A percentile compares a stretch with the other conserved stretches of the same genome.
These are phyloP conservation scores for Arthrinium phaeospermum DNA, from an alignment of 2,329 filamentous ascomycete genomes.

Conservation along the genomic window DNA sequence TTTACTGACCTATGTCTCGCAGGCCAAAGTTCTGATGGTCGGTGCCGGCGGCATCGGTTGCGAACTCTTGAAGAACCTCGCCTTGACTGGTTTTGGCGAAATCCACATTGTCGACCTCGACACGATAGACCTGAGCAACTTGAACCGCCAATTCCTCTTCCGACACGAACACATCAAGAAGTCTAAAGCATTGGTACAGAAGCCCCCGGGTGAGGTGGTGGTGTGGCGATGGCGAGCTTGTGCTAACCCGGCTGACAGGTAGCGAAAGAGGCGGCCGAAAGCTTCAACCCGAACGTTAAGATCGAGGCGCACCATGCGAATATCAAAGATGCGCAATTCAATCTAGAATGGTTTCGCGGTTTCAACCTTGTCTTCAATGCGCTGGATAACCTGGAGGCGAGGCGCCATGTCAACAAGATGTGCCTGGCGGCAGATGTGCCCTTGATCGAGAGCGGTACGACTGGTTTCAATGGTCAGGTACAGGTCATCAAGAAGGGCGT, in stretches of 20 bases:
- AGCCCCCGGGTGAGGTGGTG: conserved; percentile 22
- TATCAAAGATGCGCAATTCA: conserved; percentile 89
- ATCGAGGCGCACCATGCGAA: conserved; percentile 92
- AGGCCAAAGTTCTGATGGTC: conserved; percentile 91
- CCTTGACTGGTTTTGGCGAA: conserved; percentile 88
- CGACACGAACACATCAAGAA: conserved; percentile 98
- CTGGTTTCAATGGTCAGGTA: conserved; percentile 96
- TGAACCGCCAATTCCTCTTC: conserved; percentile 98
- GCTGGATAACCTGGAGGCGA: conserved; percentile 91
- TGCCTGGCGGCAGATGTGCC: conserved; percentile 90
- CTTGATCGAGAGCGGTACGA: conserved; percentile 94
- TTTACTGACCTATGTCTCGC: conserved; percentile 42
- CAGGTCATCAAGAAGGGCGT: conserved; percentile 92
- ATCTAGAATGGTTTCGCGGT: conserved; percentile 82
- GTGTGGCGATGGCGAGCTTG: conserved; percentile 19
- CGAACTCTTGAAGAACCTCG: conserved; percentile 95
- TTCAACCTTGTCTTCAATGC: conserved; percentile 96
- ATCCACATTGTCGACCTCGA: conserved; percentile 96
- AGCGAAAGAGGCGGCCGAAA: conserved; percentile 87
- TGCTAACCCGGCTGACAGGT: conserved; percentile 60
- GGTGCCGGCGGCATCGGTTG: conserved; percentile 97
- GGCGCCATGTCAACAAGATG: conserved; percentile 97
- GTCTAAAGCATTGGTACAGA: conserved; percentile 83
- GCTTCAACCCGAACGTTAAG: conserved; percentile 87
- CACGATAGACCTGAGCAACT: conserved; percentile 96